These are phyloP conservation scores for Chlorella sp. DNA, from an alignment of 139 green algal species.

Conservation along the genomic window DNA sequence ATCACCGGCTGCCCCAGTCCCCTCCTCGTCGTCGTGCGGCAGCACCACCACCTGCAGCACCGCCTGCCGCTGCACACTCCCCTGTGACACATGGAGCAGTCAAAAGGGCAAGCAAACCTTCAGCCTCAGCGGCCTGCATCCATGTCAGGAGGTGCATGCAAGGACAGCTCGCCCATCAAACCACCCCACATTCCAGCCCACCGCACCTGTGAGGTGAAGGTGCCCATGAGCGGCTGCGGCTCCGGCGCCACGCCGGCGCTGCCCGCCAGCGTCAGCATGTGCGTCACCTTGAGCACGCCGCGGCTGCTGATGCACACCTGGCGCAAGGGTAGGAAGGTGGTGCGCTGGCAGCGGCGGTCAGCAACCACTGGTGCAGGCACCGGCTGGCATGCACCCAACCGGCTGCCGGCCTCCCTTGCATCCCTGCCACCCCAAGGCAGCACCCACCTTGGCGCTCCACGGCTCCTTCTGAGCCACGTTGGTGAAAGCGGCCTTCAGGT, in stretches of 20 bases:
- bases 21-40: too few relatives aligned
- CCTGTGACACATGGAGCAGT: too few relatives aligned
- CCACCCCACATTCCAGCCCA: too few relatives aligned
- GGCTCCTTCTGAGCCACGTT: slow-evolving; percentile 26
- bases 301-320: slow-evolving; percentile 37
- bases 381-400: neutral
- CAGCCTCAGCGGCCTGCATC: too few relatives aligned
- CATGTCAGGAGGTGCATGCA: too few relatives aligned
- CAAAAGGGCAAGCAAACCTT: too few relatives aligned
- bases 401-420: neutral
- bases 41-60: too few relatives aligned
- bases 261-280: slow-evolving; percentile 43
- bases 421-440: neutral
- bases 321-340: neutral
- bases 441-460: slow-evolving; percentile 19
- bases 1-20: too few relatives aligned
- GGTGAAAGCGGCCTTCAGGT: slow-evolving; percentile 38
- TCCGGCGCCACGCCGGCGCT: neutral
- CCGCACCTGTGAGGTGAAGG: slow-evolving; percentile 3
- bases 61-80: too few relatives aligned
- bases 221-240: slow-evolving; percentile 5
- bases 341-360: too few relatives aligned
- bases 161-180: too few relatives aligned
- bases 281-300: slow-evolving; percentile 40
- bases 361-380: neutral